Evolutionary conservation across 805 yeast species (phyloP).

Genomic region (Yamadazyma endophytica): DNA sequence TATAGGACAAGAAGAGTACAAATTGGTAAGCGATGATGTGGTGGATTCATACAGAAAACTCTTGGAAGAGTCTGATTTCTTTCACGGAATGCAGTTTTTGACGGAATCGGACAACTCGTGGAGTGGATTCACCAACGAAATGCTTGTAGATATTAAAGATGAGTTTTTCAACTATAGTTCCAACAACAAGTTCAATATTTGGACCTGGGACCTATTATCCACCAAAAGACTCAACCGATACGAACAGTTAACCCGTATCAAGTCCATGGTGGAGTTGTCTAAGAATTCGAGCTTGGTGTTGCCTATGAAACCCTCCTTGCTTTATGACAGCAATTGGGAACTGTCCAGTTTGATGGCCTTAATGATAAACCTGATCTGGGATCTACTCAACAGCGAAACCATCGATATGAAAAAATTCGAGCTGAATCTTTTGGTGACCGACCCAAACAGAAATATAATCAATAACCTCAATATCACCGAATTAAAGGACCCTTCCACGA

Average conservation of each 20-base stretch:
- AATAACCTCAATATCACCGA: conserved; percentile 26
- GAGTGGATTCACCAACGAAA: conserved; percentile 67
- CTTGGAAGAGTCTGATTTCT: conserved; percentile 71
- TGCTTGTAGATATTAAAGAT: conserved; percentile 58
- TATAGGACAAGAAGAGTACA: conserved; percentile 61
- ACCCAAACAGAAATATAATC: conserved; percentile 45
- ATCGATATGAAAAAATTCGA: conserved; percentile 43
- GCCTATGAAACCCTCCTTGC: conserved; percentile 39
- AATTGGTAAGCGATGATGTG: conserved; percentile 22
- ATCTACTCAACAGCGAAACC: conserved; percentile 25
- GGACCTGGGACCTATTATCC: conserved; percentile 27
- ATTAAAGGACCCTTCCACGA: conserved; percentile 2
- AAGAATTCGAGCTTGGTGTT: conserved; percentile 50
- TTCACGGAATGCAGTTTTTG: conserved; percentile 66
- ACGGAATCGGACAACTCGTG: conserved; percentile 77
- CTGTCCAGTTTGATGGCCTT: conserved; percentile 14
- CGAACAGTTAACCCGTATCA: conserved; percentile 37
- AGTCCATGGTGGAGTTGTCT: conserved; percentile 41
- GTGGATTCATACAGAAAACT: conserved; percentile 56
- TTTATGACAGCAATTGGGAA: conserved; percentile 18
- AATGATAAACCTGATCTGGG: conserved; percentile 36
- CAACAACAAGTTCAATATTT: conserved; percentile 30
- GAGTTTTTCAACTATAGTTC: conserved; percentile 50
- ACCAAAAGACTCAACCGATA: conserved; percentile 2
- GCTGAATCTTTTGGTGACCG: conserved; percentile 38